Base-by-base conservation (phyloP, 805 yeast species). In the Metahyphopichia silvanorum region DNA sequence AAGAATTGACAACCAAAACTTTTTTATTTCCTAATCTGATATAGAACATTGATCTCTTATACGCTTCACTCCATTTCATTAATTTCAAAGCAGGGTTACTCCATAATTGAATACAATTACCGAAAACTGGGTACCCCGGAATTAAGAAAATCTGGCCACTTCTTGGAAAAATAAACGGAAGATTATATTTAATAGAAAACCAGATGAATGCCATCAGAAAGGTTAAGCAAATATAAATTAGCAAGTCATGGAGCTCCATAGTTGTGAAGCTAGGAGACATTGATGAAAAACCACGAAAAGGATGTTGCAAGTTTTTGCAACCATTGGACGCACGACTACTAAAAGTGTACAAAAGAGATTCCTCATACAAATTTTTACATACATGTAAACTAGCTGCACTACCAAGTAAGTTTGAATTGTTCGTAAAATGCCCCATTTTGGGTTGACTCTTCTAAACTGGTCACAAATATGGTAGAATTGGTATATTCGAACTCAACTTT, bases 1-100 rank as follows among this genome's bases (percentile, higher is more conserved):
- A 79, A 1, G 82, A 71, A 48, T 84, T 82, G n/a, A 78, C 89
- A 12, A 85, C 79, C 9, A 85, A 69, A 1, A 80, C 73, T 10
- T 71, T 57, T 24, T 56, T 64, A 13, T 51, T 57, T 0, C 94
- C 94, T 33, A 84, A 53, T 29, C 82, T 55, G 27, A 82, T 64
- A 44, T 84, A 91, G 47, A 71, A 82, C 1, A 82, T 71, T 5
- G 63, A 53, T 4, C 29, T 21, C 0, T 74, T 68, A 39, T 70
- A 66, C 10, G 38, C 36, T n/a, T 51, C 29, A 1, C 70, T 33
- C 77, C 86, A 74, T 11, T 54, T 38, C 31, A 54, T 38, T 45
- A 73, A 79, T 6, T 55, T 55, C 12, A 63, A 32, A 8, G 85
- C 71, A 0, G 86, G 85, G 29, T 75, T 69, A 16, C 52, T 23